These are phyloP conservation scores for Prorocentrum cordatum DNA, from an alignment of 169 alveolate species.

Conservation along the genomic window DNA sequence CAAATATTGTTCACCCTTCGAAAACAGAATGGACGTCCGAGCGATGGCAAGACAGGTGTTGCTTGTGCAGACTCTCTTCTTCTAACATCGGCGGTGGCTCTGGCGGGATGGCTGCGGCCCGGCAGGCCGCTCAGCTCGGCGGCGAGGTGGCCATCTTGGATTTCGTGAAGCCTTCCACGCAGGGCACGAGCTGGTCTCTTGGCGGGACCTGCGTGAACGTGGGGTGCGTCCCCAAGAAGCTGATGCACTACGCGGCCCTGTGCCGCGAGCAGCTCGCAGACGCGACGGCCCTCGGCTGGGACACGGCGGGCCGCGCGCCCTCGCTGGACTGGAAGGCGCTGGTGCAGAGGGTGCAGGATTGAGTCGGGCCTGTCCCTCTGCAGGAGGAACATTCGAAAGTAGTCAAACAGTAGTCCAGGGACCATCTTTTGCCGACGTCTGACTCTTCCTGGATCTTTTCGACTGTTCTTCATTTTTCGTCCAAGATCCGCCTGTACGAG, in stretches of 20 bases:
- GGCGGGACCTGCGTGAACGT: conserved; percentile 99
- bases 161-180: conserved; percentile 91
- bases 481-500: no score
- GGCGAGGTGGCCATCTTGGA: conserved; percentile 91
- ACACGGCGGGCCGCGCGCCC: conserved; percentile 27
- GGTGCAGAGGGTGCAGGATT: not conserved
- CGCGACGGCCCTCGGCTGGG: conserved; percentile 75
- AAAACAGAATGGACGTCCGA: no score
- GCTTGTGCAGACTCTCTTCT: no score
- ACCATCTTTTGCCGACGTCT: not conserved
- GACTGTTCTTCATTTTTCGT: not conserved
- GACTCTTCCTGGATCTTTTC: not conserved
- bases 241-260: conserved; percentile 93
- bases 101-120: conserved; percentile 91
- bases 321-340: conserved; percentile 53
- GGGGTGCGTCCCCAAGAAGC: conserved; percentile 98
- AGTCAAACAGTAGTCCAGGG: not conserved
- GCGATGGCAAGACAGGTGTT: no score
- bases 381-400: no score
- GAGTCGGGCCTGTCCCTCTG: no score
- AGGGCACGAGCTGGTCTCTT: conserved; percentile 92
- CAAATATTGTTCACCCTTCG: no score
- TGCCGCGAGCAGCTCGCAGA: conserved; percentile 79
- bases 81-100: conserved; percentile 90
- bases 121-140: conserved; percentile 90